Conservation (phyloP, 1,284 basidiomycete species). For the Ganoderma lingzhi region DNA sequence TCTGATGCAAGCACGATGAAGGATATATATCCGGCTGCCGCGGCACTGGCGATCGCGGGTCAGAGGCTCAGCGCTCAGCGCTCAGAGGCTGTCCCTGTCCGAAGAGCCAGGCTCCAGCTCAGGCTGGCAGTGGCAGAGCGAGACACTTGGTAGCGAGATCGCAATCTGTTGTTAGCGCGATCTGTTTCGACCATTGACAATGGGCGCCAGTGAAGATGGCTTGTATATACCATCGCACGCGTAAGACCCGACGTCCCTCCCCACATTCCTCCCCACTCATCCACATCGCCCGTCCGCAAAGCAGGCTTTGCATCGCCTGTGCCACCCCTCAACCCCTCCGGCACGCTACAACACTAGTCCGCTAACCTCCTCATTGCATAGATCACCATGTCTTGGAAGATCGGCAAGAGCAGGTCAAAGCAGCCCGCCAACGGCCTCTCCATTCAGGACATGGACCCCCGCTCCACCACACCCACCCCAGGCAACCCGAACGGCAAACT, state of each 20-base stretch:
- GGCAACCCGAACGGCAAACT: slow-evolving; percentile 69
- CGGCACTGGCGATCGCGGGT: not conserved
- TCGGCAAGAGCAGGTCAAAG: slow-evolving; percentile 47
- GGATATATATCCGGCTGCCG: not conserved
- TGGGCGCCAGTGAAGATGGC: not conserved
- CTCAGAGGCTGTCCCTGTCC: too few relatives aligned
- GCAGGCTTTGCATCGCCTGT: slow-evolving; percentile 40
- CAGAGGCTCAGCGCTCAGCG: not conserved
- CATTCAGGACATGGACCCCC: slow-evolving; percentile 40
- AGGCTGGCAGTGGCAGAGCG: too few relatives aligned
- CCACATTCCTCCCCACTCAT: slow-evolving; percentile 13
- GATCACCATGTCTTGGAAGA: slow-evolving; percentile 48
- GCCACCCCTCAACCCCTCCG: slow-evolving; percentile 1
- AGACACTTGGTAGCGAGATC: not conserved
- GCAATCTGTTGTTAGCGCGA: slow-evolving; percentile 2
- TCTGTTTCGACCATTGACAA: not conserved
- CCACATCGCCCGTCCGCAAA: slow-evolving; percentile 33
- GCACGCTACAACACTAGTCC: slow-evolving; percentile 4
- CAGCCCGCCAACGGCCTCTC: slow-evolving; percentile 39
- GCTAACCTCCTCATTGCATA: slow-evolving; percentile 4
- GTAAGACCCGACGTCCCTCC: slow-evolving; percentile 1
- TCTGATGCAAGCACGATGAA: not conserved
- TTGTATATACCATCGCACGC: not conserved
- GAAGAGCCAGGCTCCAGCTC: too few relatives aligned
- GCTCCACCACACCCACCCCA: slow-evolving; percentile 55